Percentiles rank a stretch among this genome's conserved stretches.
phyloP scores from a whole-genome alignment of 108 stramenopile species.

The Stephanodiscus triporus region DNA sequence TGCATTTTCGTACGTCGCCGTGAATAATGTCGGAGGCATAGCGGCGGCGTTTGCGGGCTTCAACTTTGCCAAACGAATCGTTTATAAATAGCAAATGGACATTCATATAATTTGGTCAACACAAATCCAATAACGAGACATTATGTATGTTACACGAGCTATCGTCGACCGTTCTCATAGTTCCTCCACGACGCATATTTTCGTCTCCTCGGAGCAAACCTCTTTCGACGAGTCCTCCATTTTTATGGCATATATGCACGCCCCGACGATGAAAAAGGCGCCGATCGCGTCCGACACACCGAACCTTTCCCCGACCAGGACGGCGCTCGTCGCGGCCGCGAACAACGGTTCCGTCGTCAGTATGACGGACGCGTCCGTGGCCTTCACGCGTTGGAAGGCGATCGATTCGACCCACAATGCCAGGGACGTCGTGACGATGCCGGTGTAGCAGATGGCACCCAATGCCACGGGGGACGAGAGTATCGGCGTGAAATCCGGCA shows the following conservation, averaged over 20 bases:
- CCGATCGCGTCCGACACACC: conserved; percentile 67
- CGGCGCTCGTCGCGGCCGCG: conserved; percentile 62
- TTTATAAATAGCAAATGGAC: no score
- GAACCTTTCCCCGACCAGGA: conserved; percentile 73
- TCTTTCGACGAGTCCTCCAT: conserved; percentile 44
- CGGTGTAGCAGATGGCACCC: conserved; percentile 67
- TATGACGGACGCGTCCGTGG: conserved; percentile 76
- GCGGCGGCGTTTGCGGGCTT: no score
- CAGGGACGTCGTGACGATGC: conserved; percentile 69
- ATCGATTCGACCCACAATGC: conserved; percentile 74
- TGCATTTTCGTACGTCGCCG: no score
- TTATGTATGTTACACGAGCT: no score
- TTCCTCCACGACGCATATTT: conserved; percentile 26
- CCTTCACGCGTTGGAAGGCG: conserved; percentile 70
- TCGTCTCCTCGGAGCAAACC: conserved; percentile 33
- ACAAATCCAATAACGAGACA: no score
- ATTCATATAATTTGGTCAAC: no score
- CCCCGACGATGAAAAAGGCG: conserved; percentile 67
- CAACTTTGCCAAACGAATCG: no score
- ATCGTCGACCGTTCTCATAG: not conserved
- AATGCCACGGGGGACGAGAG: conserved; percentile 58
- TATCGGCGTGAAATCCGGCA: conserved; percentile 68
- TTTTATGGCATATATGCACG: conserved; percentile 60
- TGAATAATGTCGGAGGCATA: no score
- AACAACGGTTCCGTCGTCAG: conserved; percentile 77